Conservation (phyloP, 805 yeast species). For the Lipomyces spencermartinsiae region DNA sequence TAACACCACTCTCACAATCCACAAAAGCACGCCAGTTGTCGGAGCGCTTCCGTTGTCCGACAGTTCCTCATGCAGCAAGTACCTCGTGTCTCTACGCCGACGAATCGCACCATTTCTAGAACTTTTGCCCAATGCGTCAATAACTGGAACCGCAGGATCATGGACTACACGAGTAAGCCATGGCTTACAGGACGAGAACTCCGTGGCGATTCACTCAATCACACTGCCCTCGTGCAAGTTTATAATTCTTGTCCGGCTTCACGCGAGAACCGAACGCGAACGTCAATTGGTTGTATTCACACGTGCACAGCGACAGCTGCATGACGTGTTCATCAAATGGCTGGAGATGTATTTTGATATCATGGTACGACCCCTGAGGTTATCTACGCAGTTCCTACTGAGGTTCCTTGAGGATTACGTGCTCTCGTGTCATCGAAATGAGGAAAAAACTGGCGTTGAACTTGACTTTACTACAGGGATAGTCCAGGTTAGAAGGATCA, state of each 20-base stretch:
- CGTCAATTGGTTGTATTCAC: conserved; percentile 12
- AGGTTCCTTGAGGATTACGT: conserved; percentile 24
- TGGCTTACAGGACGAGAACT: not conserved
- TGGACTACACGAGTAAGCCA: conserved; percentile 8
- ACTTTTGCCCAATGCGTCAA: not conserved
- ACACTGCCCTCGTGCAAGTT: conserved; percentile 18
- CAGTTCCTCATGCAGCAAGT: conserved; percentile 12
- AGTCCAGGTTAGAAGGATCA: conserved; percentile 9
- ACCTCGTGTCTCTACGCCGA: conserved; percentile 16
- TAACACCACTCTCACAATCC: conserved; percentile 14
- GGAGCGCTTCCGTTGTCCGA: conserved; percentile 6
- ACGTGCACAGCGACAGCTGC: conserved; percentile 20
- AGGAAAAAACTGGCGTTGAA: conserved; percentile 6
- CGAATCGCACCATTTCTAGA: conserved; percentile 16
- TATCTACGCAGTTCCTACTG: conserved; percentile 10
- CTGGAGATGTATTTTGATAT: conserved; percentile 27
- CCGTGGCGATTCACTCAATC: conserved; percentile 13
- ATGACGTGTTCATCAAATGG: conserved; percentile 21
- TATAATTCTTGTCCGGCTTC: conserved; percentile 7
- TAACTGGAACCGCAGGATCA: conserved; percentile 2
- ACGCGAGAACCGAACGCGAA: not conserved
- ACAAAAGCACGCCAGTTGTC: conserved; percentile 14
- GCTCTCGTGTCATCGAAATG: not conserved
- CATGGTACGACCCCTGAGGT: conserved; percentile 9
- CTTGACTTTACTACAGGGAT: conserved; percentile 23